Evolutionary conservation across 352 stramenopile species (phyloP), one percentile per base, ranked within the genome.

Genomic region (Globisporangium orthogonon): DNA sequence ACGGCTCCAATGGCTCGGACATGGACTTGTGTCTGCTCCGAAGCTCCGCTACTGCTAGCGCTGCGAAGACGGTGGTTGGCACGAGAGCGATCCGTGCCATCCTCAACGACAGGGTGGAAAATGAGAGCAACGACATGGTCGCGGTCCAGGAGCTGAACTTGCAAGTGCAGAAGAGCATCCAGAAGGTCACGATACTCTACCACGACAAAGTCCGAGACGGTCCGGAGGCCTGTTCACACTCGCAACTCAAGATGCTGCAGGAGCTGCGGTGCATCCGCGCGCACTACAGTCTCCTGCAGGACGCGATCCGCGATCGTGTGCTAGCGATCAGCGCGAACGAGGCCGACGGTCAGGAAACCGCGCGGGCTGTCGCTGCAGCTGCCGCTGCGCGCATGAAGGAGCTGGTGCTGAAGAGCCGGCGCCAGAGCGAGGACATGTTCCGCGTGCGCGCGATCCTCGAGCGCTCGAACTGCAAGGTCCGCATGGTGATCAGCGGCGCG

Each of bases 21-120:
- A 53, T 92, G 18, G 84, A 94, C 61, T 73, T 94, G 68, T 89
- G 82, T 57, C 63, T 91, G 10, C 66, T 86, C 18, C 52, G 71
- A 1, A 5, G 17, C n/a, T 30, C n/a, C n/a, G 4, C 13, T 15
- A 13, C 33, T 3, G 45, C 7, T n/a, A 35, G 35, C 13, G 40
- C 40, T 9, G 14, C 51, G 11, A 50, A 44, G 4, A 50, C 46
- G 39, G 28, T 54, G 17, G 58, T 83, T 39, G 70, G 70, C 4
- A 62, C 54, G 31, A 70, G 74, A 4, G 63, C 84, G 52, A 62
- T 87, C 14, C 74, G 72, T 6, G 65, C 70, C 15, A 59, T 85
- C 33, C 66, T 86, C 17, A 54, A 74, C 28, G 63, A 54, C 30
- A 73, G 70, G 45, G 17, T 52, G 15, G 49, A 17, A 29, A 41